Percentiles rank a stretch among this genome's conserved stretches.
These are phyloP conservation scores for Boletus albobrunnescens DNA, from an alignment of 1,284 basidiomycete species.

Conservation along the genomic window DNA sequence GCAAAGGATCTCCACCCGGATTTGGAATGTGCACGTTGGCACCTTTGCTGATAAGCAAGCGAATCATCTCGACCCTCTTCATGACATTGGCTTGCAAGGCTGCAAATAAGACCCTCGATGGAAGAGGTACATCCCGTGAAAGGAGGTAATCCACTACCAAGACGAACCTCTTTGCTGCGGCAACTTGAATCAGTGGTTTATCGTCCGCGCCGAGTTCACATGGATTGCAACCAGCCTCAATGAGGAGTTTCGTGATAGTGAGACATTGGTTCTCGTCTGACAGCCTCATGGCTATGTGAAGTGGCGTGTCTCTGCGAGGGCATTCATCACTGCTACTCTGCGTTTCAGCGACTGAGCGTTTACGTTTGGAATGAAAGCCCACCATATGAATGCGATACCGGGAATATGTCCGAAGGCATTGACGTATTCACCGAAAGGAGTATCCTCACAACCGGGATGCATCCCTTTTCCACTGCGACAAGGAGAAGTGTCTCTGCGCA, in stretches of 20 bases:
- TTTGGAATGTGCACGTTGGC: background rate
- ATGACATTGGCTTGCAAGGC: background rate
- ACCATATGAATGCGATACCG: background rate
- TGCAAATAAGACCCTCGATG: slow-evolving; percentile 1
- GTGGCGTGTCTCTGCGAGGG: background rate
- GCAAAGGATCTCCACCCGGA: background rate
- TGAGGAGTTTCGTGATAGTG: background rate
- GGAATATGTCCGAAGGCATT: too few relatives aligned
- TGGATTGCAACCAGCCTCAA: slow-evolving; percentile 4
- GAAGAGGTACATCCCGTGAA: background rate
- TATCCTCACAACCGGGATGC: background rate
- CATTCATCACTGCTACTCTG: background rate
- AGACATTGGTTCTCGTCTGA: slow-evolving; percentile 5
- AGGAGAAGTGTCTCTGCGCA: slow-evolving; percentile 1
- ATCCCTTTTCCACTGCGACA: slow-evolving; percentile 4
- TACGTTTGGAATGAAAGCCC: background rate
- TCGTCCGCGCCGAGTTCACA: background rate
- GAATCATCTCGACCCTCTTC: slow-evolving; percentile 7
- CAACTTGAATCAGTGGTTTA: background rate
- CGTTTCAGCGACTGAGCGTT: background rate
- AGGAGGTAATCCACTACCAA: slow-evolving; percentile 11
- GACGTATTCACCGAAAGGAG: slow-evolving; percentile 1
- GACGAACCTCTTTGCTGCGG: slow-evolving; percentile 4
- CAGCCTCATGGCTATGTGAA: slow-evolving; percentile 3
- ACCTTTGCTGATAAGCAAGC: slow-evolving; percentile 3